A percentile compares a stretch with the other conserved stretches of the same genome.
phyloP scores from a whole-genome alignment of 2,329 filamentous ascomycete species.

The Massarina eburnea region DNA sequence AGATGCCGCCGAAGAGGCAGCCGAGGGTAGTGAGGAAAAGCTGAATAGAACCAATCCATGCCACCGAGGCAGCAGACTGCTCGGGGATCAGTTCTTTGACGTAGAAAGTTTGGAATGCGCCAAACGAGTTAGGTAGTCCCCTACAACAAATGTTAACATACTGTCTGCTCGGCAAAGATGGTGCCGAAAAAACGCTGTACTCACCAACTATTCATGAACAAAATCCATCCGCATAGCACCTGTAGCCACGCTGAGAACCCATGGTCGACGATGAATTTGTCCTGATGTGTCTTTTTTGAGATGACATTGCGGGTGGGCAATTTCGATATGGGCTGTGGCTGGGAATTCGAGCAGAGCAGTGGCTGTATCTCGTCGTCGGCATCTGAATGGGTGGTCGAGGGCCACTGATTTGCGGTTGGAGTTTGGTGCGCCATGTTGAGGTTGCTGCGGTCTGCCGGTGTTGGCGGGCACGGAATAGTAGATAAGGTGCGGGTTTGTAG shows the following conservation, averaged over 20 bases:
- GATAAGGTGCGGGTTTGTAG: no score
- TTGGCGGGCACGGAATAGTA: no score
- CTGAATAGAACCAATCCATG: conserved; percentile 42
- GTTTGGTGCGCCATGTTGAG: conserved; percentile 3
- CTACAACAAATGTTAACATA: no score
- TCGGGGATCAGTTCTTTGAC: conserved; percentile 14
- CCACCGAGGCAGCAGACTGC: conserved; percentile 24
- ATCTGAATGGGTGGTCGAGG: background rate
- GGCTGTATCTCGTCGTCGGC: conserved; percentile 12
- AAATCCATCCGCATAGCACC: conserved; percentile 45
- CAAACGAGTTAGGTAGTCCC: conserved; percentile 24
- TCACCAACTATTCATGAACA: conserved; percentile 43
- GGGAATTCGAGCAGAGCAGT: conserved; percentile 8
- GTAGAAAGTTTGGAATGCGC: conserved; percentile 39
- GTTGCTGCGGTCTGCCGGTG: no score
- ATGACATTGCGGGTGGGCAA: conserved; percentile 14
- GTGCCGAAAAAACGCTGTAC: conserved; percentile 14
- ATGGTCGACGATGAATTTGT: conserved; percentile 20
- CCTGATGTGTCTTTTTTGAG: conserved; percentile 9
- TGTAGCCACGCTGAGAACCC: conserved; percentile 47
- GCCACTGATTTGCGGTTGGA: conserved; percentile 3
- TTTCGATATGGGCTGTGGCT: no score
- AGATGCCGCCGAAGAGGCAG: conserved; percentile 29
- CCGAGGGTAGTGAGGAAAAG: conserved; percentile 37
- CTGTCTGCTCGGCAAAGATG: conserved; percentile 8